phyloP scores from a whole-genome alignment of 2,329 filamentous ascomycete species.

The Venturia pyrina region DNA sequence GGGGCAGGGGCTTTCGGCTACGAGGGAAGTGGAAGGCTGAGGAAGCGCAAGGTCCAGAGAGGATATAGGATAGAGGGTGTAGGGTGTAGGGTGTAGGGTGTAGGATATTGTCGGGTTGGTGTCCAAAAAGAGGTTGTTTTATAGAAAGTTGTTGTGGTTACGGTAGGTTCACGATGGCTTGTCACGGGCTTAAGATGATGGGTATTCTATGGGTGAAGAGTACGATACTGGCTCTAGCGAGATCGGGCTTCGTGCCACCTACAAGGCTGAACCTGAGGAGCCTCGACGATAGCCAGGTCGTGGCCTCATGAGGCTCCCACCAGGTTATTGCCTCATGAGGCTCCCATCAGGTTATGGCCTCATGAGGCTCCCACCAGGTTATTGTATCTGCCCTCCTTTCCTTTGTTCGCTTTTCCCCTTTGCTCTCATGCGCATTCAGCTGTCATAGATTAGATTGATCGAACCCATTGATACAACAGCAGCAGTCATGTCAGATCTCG shows the following conservation, averaged over 20 bases:
- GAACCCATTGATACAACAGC: background rate
- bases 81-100: too few species aligned
- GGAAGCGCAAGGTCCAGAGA: background rate
- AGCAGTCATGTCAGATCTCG: conserved; percentile 23
- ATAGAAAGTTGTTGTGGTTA: background rate
- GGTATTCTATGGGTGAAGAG: background rate
- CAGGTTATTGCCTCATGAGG: too few species aligned
- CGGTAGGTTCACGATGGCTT: background rate
- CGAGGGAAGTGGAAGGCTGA: background rate
- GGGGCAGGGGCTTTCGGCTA: background rate
- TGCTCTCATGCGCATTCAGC: background rate
- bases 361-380: too few species aligned
- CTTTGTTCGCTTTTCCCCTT: background rate
- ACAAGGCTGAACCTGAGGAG: background rate
- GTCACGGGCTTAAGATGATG: background rate
- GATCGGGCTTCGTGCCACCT: background rate
- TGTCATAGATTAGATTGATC: background rate
- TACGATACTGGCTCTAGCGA: background rate
- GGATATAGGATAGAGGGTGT: background rate
- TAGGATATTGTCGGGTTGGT: background rate
- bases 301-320: background rate
- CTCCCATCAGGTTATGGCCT: too few species aligned
- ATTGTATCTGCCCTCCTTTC: too few species aligned
- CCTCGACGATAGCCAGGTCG: background rate
- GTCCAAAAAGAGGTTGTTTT: background rate